Conservation (phyloP, 371 early-diverging fungal species). For the Mortierella sp. region DNA sequence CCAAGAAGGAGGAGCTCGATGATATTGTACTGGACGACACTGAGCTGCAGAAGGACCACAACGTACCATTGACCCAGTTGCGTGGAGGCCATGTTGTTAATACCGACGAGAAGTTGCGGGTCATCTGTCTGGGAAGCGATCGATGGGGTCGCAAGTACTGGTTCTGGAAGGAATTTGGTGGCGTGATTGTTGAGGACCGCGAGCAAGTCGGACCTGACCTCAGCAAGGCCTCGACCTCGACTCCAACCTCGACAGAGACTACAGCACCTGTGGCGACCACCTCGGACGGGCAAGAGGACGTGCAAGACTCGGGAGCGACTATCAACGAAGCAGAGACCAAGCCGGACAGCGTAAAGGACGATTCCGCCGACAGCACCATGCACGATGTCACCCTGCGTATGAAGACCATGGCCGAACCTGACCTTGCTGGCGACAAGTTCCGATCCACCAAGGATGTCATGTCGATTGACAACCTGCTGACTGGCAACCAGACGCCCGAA, state of each 20-base stretch:
- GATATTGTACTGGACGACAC: conserved; percentile 36
- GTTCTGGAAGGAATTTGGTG: conserved; percentile 57
- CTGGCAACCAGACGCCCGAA: background rate
- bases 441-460: conserved; percentile 26
- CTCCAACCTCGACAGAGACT: background rate
- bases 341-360: background rate
- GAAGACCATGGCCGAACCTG: conserved; percentile 53
- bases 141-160: conserved; percentile 57
- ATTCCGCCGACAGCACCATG: conserved; percentile 14
- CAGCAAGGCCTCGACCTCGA: background rate
- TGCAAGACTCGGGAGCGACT: background rate
- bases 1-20: conserved; percentile 47
- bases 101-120: conserved; percentile 41
- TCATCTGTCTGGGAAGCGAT: conserved; percentile 49
- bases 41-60: conserved; percentile 50
- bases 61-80: conserved; percentile 41
- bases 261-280: background rate
- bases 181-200: conserved; percentile 53
- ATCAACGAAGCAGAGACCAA: background rate
- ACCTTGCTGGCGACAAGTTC: conserved; percentile 27
- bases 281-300: background rate
- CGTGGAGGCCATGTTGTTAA: conserved; percentile 54
- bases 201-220: conserved; percentile 38
- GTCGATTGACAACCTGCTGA: conserved; percentile 42
- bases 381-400: conserved; percentile 43